Percentiles rank a stretch among this genome's conserved stretches.
phyloP scores from a whole-genome alignment of 208 protist species.

The Naegleria gruberi region DNA sequence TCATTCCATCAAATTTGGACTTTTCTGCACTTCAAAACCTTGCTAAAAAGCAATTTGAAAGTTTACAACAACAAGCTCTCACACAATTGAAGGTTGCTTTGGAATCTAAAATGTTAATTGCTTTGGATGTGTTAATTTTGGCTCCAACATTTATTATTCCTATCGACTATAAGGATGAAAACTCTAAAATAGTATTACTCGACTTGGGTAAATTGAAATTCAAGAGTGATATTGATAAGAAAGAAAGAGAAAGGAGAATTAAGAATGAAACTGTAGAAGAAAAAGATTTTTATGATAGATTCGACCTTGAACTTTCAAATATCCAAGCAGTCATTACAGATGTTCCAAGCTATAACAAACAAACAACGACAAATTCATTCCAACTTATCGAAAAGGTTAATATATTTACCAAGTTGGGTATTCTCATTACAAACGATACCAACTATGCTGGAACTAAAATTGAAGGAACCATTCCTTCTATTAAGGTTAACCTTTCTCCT shows the following conservation, averaged over 20 bases:
- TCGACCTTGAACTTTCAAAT: neutral
- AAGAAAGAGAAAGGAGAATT: neutral
- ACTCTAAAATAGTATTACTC: neutral
- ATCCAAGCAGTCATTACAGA: slow-evolving; percentile 2
- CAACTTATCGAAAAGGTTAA: neutral
- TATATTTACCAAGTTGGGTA: neutral
- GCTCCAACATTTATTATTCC: slow-evolving; percentile 18
- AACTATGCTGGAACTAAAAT: neutral
- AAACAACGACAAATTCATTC: neutral
- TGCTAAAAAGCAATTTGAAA: neutral
- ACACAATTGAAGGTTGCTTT: neutral
- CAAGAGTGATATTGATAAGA: slow-evolving; percentile 4
- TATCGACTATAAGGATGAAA: neutral
- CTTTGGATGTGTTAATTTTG: neutral
- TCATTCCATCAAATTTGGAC: neutral
- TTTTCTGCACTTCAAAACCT: neutral
- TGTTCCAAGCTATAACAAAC: neutral
- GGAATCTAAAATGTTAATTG: neutral
- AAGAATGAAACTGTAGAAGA: neutral
- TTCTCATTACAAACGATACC: neutral
- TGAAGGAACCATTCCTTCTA: neutral
- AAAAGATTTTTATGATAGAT: slow-evolving; percentile 15
- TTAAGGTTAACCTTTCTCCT: neutral
- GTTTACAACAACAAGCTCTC: neutral
- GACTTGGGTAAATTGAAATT: neutral